These are phyloP conservation scores for Pholiota conissans DNA, from an alignment of 768 basidiomycete species.

Conservation along the genomic window DNA sequence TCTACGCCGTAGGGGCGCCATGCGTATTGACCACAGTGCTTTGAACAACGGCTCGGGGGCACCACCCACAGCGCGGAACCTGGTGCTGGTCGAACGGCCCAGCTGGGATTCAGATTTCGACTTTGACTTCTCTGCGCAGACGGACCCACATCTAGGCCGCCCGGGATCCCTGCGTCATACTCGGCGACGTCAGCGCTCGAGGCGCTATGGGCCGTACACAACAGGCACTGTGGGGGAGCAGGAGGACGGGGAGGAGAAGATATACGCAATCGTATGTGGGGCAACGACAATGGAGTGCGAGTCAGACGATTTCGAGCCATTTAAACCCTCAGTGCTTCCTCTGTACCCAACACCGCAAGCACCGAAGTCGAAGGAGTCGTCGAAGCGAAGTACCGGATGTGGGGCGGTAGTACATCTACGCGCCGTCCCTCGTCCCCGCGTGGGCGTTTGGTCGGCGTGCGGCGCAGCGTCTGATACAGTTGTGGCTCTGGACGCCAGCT, in stretches of 20 bases:
- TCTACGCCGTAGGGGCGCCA: constrained; percentile 70
- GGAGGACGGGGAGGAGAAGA: constrained; percentile 19
- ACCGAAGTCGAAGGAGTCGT: constrained; percentile 11
- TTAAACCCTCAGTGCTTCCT: constrained; percentile 37
- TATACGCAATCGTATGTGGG: constrained; percentile 31
- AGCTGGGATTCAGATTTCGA: constrained; percentile 23
- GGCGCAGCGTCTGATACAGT: constrained; percentile 53
- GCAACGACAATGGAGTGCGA: constrained; percentile 14
- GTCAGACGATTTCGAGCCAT: constrained; percentile 21
- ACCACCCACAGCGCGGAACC: constrained; percentile 11
- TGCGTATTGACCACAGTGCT: constrained; percentile 52
- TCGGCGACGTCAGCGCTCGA: constrained; percentile 12
- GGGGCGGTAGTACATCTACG: constrained; percentile 59
- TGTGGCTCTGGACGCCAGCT: constrained; percentile 53
- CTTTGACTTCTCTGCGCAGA: constrained; percentile 6
- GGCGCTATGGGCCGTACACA: constrained; percentile 19
- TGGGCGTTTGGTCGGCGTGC: constrained; percentile 60
- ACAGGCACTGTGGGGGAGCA: constrained; percentile 8
- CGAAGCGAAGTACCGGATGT: constrained; percentile 46
- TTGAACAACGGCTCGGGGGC: constrained; percentile 3
- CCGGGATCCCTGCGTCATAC: constrained; percentile 1
- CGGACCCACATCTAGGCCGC: background rate
- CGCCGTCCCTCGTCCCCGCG: constrained; percentile 52
- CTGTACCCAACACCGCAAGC: constrained; percentile 28
- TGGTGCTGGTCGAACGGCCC: constrained; percentile 18